Evolutionary conservation across 1,284 basidiomycete genomes (phyloP), one percentile per base, ranked within the genome.

Genomic region (Wallemia hederae): DNA sequence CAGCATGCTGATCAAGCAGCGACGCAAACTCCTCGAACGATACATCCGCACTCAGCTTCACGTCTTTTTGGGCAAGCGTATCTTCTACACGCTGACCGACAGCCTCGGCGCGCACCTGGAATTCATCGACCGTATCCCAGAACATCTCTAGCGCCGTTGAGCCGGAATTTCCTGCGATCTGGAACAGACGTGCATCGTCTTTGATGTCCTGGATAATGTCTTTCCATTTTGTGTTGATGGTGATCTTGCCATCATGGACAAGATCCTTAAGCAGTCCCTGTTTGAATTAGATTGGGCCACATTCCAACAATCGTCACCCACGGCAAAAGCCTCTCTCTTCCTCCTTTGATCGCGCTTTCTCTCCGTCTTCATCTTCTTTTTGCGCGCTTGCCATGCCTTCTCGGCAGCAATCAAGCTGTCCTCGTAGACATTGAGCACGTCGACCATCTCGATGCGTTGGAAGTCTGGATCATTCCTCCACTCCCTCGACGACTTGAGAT

Each of bases 91-190:
- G 63, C 9, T 73, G 74, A 25, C 85, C 80, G 66, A 85, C 83
- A 25, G 76, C 76, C 64, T 92, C 89, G 14, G 94, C 77, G 64
- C 81, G 78, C 66, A 88, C 82, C 66, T 89, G 87, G 1, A 96
- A 76, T 39, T 76, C 77, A 70, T 98, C 92, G 49, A 96, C 82
- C 2, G 78, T 70, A 69, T 98, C 92, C 86, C 88, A 96, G 72
- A 96, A 98, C 11, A 98, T 77, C 65, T 98, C 92, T 49, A 98
- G 76, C 0, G 92, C 89, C 64, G 84, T 88, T 1, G 87, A 92
- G 17, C 94, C 94, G 2, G 87, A 83, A 67, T 85, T 84, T 1
- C 90, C 91, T 3, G 96, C 79, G 69, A 96, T 78, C 62, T 78
- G 76, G 28, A 81, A 74, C 71, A 96, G 94, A n/a, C 88, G 80